Evolutionary conservation across 371 early-diverging fungal species (phyloP), one percentile per base, ranked within the genome.

Genomic region (Lichtheimia ornata): DNA sequence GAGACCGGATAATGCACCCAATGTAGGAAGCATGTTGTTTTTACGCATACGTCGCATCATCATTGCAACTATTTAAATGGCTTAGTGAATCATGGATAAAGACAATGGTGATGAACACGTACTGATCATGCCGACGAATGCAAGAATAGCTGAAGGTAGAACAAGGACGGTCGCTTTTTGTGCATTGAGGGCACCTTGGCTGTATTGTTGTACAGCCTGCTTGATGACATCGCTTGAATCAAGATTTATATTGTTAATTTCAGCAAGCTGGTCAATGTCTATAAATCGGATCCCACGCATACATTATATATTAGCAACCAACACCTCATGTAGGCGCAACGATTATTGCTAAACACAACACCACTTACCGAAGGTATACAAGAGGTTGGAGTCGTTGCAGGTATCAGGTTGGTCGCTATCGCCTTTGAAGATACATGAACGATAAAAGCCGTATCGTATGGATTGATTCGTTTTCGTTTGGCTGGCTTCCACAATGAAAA

Each of bases 361-460:
- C 9, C 13, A 47, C 18, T 52, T 71, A 74, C 75, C 69, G 30
- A 71, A 54, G 25, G 41, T n/a, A 56, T 71, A 74, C 13, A 30
- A 56, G 11, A 64, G 54, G 17, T 44, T 49, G 20, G 63, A 53
- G 4, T 54, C 22, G n/a, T 67, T 69, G 43, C 75, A 74, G 5
- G 63, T 66, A 27, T 56, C 41, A 9, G 41, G 35, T 35, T 35
- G 58, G 0, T 49, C 28, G 25, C 45, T 18, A 20, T 68, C 58
- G 14, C 63, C 45, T 35, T 69, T 59, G 28, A 69, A 76, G 5
- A 72, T 18, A 27, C 76, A 76, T 5, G 76, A 76, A 27, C 51
- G 68, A 22, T 72, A 76, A 24, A 72, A 51, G 35, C 76, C 76
- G 28, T 76, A 76, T 62, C 71, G 64, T 49, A 76, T 67, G 2